Conservation (phyloP, 352 stramenopile species). For the Achlya hypogyna region DNA sequence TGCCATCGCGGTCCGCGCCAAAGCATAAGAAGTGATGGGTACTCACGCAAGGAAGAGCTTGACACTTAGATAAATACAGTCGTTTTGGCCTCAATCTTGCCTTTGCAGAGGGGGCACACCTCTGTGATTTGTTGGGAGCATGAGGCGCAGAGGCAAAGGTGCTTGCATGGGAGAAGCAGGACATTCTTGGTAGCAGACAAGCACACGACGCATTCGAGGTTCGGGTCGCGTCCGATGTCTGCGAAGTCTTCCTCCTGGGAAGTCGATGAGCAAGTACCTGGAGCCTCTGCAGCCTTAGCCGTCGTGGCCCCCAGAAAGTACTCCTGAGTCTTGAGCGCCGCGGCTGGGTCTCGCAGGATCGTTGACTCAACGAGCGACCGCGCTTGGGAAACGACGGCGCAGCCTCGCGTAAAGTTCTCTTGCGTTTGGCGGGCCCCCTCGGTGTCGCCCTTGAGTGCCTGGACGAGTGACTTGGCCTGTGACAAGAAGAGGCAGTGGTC, state of each 20-base stretch:
- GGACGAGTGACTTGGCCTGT: conserved; percentile 16
- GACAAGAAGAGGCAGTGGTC: conserved; percentile 17
- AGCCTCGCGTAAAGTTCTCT: conserved; percentile 16
- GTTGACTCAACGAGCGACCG: conserved; percentile 12
- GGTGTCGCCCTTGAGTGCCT: conserved; percentile 3
- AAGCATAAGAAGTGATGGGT: too few relatives aligned
- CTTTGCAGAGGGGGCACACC: conserved; percentile 73
- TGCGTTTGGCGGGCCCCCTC: conserved; percentile 6
- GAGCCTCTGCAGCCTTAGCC: not conserved
- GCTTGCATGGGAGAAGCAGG: conserved; percentile 67
- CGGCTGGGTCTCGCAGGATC: conserved; percentile 8
- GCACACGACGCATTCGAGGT: conserved; percentile 57
- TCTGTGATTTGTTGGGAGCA: conserved; percentile 61
- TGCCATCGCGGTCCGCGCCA: too few relatives aligned
- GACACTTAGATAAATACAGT: conserved; percentile 13
- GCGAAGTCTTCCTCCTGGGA: too few relatives aligned
- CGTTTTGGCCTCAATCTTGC: conserved; percentile 49
- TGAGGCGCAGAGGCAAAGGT: conserved; percentile 66
- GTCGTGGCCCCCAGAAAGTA: conserved; percentile 1
- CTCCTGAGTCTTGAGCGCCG: conserved; percentile 13
- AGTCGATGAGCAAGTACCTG: not conserved
- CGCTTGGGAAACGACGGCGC: conserved; percentile 16
- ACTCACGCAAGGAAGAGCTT: not conserved
- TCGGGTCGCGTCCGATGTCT: not conserved
- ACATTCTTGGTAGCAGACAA: conserved; percentile 75